Evolutionary conservation across 768 basidiomycete species (phyloP), one percentile per base, ranked within the genome.

Genomic region (Gyrodon lividus): DNA sequence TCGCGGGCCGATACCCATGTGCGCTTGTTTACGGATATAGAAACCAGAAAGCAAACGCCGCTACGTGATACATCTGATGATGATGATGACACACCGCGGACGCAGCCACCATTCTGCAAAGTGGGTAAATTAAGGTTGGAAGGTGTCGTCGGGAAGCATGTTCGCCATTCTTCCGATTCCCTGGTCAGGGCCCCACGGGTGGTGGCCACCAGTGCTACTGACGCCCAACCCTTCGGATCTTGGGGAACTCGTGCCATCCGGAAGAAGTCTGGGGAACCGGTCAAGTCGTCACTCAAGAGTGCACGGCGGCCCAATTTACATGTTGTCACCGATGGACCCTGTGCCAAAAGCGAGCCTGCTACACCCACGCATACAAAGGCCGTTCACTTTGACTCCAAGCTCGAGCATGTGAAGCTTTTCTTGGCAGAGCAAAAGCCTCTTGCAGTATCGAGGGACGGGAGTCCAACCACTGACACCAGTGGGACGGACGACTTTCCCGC

Each of bases 361-460:
- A 94, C 93, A 3, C 95, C 95, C 0, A 84, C 79, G 5, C 76
- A 77, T 34, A 72, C 81, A 56, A 95, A 97, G 67, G 85, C 83
- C 22, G 96, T 99, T 8, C 92, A 97, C 63, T 99, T 99, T 55
- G 91, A 96, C 71, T 68, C 86, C 5, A 83, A 94, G 64, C 81
- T 98, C 47, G 96, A 97, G 69, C 90, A 92, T 50, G 90, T 98
- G 55, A 95, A 95, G 70, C 79, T 95, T 42, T 98, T 98, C 75
- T 76, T 95, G 50, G 86, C 95, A 12, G 90, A 93, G 71, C 96
- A 98, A 70, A 93, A 93, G 65, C 96, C 96, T 5, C 78, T 91
- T 7, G 94, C 95, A 1, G 96, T 99, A 16, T 91, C 87, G 12
- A 82, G 96, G 41, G 87, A 92, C 58, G 93, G 92, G 0, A 90